Conservation (phyloP, 2,329 filamentous ascomycete genomes). For the Alternaria incomplexa region DNA sequence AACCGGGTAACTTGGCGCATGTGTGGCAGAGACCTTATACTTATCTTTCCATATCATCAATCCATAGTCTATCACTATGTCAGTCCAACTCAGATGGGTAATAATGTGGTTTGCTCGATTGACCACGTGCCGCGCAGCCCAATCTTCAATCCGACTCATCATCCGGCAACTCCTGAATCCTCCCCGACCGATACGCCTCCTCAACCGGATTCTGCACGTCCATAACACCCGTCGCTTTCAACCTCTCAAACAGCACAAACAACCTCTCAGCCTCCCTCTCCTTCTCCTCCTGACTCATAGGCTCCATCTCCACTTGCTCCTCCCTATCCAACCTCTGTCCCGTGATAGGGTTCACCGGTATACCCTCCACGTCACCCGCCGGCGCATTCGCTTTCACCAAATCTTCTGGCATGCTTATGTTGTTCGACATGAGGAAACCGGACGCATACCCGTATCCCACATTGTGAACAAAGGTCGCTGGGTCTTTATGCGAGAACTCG, state of each 20-base stretch:
- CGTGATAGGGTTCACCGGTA: conserved; percentile 79
- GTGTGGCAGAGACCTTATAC: not conserved
- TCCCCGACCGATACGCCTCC: conserved; percentile 70
- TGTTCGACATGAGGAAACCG: conserved; percentile 85
- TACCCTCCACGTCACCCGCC: conserved; percentile 29
- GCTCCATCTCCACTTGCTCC: conserved; percentile 62
- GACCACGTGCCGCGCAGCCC: too few species aligned
- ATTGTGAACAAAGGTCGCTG: conserved; percentile 81
- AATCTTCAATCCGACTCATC: conserved; percentile 43
- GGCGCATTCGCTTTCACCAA: conserved; percentile 63
- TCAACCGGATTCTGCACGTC: conserved; percentile 80
- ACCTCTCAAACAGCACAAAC: conserved; percentile 87
- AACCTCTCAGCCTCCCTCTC: conserved; percentile 87
- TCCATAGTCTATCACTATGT: not conserved
- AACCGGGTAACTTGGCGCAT: not conserved
- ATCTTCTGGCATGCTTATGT: conserved; percentile 75
- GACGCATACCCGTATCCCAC: conserved; percentile 95
- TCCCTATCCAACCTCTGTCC: conserved; percentile 80
- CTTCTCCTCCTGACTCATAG: conserved; percentile 92
- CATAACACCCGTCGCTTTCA: conserved; percentile 77
- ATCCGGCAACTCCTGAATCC: conserved; percentile 71
- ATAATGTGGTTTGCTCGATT: too few species aligned
- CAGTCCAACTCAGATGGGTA: too few species aligned
- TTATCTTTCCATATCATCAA: not conserved
- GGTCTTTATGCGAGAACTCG: conserved; percentile 81